Evolutionary conservation across 2,329 filamentous ascomycete species (phyloP).

Genomic region (Colletotrichum liriopes): DNA sequence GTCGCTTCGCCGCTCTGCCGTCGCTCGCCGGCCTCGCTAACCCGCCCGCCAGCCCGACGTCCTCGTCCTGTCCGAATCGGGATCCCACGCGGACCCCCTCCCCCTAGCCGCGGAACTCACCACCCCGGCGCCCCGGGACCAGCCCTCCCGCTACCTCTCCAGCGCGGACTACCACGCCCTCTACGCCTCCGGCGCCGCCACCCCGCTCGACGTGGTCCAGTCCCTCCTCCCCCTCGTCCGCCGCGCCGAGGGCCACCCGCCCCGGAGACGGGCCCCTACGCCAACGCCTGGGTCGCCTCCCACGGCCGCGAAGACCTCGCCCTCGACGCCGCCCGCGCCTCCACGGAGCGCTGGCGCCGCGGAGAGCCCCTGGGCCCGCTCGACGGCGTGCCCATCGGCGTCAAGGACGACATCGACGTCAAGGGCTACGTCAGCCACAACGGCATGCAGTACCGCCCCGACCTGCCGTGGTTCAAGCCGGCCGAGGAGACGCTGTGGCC

Average conservation of each 20-base stretch:
- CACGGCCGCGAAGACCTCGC: constrained; percentile 71
- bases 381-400: constrained; percentile 86
- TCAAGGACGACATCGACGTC: constrained; percentile 86
- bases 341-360: constrained; percentile 79
- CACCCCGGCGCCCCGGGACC: constrained; percentile 57
- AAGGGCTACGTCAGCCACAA: constrained; percentile 78
- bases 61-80: constrained; percentile 62
- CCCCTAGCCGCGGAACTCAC: constrained; percentile 55
- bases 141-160: constrained; percentile 74
- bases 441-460: constrained; percentile 75
- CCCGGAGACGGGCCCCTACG: constrained; percentile 61
- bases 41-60: constrained; percentile 66
- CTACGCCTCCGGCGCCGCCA: constrained; percentile 79
- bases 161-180: constrained; percentile 83
- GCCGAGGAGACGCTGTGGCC: constrained; percentile 77
- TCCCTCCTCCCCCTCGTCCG: constrained; percentile 80
- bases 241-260: constrained; percentile 59
- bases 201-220: constrained; percentile 80
- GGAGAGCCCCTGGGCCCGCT: constrained; percentile 78
- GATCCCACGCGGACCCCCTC: constrained; percentile 42
- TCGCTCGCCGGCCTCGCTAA: background rate
- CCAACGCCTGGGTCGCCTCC: constrained; percentile 80
- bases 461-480: constrained; percentile 64
- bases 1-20: too few species aligned
- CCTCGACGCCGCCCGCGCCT: constrained; percentile 78